Conservation (phyloP, 495 filamentous ascomycete genomes). For the Lichenothelia convexa region DNA sequence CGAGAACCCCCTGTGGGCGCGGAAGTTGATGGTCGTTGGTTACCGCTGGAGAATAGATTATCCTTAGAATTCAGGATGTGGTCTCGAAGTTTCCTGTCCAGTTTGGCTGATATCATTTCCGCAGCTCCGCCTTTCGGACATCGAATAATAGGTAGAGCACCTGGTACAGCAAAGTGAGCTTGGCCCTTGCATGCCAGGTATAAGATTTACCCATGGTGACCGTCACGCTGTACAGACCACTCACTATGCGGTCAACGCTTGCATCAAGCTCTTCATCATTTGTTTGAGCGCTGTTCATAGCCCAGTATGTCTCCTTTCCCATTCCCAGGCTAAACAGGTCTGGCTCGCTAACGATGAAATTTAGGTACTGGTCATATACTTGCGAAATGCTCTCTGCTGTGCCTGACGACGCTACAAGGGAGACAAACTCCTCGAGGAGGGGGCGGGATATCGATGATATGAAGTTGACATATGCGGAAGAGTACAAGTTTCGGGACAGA, state of each 20-base stretch:
- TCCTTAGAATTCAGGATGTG: constrained; percentile 96
- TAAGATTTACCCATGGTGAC: constrained; percentile 70
- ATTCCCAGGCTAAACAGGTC: constrained; percentile 89
- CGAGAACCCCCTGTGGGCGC: constrained; percentile 41
- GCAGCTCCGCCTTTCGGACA: constrained; percentile 53
- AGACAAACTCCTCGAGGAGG: constrained; percentile 87
- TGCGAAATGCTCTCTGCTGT: constrained; percentile 80
- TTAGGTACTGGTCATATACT: constrained; percentile 93
- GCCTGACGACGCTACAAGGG: constrained; percentile 62
- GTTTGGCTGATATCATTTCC: constrained; percentile 80
- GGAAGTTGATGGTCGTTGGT: constrained; percentile 31
- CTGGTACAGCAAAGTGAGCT: constrained; percentile 19
- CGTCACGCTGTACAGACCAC: constrained; percentile 85
- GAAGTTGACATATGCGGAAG: constrained; percentile 93
- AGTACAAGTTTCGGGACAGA: constrained; percentile 72
- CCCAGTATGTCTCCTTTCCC: constrained; percentile 79
- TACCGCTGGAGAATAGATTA: constrained; percentile 59
- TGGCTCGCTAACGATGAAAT: constrained; percentile 91
- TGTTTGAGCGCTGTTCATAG: constrained; percentile 80
- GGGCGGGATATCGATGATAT: constrained; percentile 84
- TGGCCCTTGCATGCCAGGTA: not conserved
- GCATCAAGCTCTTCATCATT: constrained; percentile 77
- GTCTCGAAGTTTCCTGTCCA: constrained; percentile 90
- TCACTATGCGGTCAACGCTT: constrained; percentile 78
- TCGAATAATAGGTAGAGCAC: constrained; percentile 66